phyloP scores from a whole-genome alignment of 768 basidiomycete species.

The Russula griseocarnosa region DNA sequence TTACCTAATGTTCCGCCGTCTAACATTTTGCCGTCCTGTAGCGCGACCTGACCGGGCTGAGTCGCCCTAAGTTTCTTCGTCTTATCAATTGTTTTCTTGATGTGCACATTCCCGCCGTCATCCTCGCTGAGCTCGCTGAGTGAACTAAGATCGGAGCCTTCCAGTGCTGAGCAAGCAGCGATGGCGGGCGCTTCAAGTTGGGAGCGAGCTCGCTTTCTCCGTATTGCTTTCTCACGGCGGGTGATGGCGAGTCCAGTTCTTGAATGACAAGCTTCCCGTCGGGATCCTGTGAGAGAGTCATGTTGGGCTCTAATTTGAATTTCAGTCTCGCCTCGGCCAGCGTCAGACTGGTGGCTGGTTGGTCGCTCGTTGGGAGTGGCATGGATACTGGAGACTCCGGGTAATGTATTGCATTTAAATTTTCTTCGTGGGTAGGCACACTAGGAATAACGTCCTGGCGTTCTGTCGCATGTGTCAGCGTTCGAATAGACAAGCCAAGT shows the following conservation, averaged over 20 bases:
- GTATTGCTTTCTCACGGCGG: constrained; percentile 53
- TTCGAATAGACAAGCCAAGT: neutral
- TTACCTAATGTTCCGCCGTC: constrained; percentile 67
- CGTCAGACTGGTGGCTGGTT: constrained; percentile 4
- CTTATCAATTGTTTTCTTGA: constrained; percentile 16
- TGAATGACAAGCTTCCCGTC: constrained; percentile 61
- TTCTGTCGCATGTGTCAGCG: neutral
- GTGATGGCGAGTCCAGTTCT: constrained; percentile 65
- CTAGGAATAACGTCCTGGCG: neutral
- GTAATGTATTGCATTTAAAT: neutral
- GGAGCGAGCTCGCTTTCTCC: constrained; percentile 36
- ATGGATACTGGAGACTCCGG: neutral
- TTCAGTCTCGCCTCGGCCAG: constrained; percentile 15
- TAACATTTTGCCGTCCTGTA: constrained; percentile 39
- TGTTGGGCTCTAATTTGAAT: constrained; percentile 20
- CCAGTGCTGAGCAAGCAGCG: constrained; percentile 11
- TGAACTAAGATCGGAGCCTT: constrained; percentile 26
- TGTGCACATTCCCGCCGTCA: constrained; percentile 11
- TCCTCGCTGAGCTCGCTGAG: constrained; percentile 26
- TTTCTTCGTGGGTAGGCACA: neutral
- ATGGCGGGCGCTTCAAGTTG: constrained; percentile 23
- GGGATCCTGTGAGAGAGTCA: constrained; percentile 34
- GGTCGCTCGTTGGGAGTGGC: neutral
- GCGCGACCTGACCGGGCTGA: constrained; percentile 36
- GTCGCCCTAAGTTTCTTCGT: constrained; percentile 1